Evolutionary conservation across 1,139 yeast genomes (phyloP), one percentile per base, ranked within the genome.

Genomic region (Taiozyma sp.): DNA sequence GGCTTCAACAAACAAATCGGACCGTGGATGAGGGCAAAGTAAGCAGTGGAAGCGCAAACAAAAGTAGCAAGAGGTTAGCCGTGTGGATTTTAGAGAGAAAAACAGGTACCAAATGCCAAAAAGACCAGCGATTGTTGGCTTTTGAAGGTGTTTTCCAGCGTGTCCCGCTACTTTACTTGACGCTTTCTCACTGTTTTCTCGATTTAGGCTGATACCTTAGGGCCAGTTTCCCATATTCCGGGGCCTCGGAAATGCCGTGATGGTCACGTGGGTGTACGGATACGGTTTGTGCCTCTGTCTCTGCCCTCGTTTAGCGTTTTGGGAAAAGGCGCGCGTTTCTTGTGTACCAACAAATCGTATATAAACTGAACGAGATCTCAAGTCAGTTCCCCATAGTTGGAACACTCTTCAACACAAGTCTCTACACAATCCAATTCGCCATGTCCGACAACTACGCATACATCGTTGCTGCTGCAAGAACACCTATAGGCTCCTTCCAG

Each of bases 401-500:
- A 3, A n/a, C 7, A 4, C 27, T 24, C 27, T 5, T 16, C n/a
- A 7, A 6, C 22, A 12, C 12, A 36, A 7, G 19, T 19, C 19
- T 19, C 19, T 19, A 36, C 2, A 36, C 39, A 36, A n/a, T 19
- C 27, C 27, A 24, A 24, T 24, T 24, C 27, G 23, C 28, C 7
- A 69, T 69, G 73, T 64, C 71, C 52, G 65, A 67, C 13, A 66
- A 70, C 61, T 50, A 83, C 60, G 99, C 91, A 43, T 93, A 91
- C 72, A 90, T 93, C 68, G 98, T 91, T 53, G 74, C 97, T 39
- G 79, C 90, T 46, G 83, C 97, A 48, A 87, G 99, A 78, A 93
- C 99, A 27, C 99, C 99, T 63, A 81, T 92, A 62, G 98, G 98
- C 45, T 84, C 96, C 24, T 87, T 93, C 75, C 93, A 88, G 70